Percentiles rank a stretch among this genome's conserved stretches.
Evolutionary conservation across 73 alveolate species (phyloP).

Genomic region (Paramecium bursaria): DNA sequence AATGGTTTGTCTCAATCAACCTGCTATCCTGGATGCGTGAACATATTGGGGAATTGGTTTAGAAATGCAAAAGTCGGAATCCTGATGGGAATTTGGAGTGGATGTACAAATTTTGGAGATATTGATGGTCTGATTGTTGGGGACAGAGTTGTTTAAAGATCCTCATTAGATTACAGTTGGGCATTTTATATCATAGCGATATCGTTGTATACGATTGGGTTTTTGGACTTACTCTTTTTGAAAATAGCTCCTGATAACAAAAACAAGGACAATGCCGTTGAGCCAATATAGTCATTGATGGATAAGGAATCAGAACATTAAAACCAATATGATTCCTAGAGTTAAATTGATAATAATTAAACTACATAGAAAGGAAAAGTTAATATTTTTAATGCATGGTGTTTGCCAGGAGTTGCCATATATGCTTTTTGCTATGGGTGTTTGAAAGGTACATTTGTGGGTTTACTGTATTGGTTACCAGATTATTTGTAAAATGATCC

Average conservation of each 20-base stretch:
- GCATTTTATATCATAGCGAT: conserved; percentile 1
- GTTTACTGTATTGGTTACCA: conserved; percentile 63
- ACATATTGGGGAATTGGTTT: conserved; percentile 68
- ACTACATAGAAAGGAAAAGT: neutral
- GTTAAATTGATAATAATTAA: neutral
- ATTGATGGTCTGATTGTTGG: conserved; percentile 55
- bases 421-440: conserved; percentile 64
- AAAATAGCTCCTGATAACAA: neutral
- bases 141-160: conserved; percentile 20
- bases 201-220: neutral
- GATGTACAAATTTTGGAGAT: conserved; percentile 63
- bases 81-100: conserved; percentile 68
- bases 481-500: conserved; percentile 38
- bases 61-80: conserved; percentile 50
- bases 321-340: no score
- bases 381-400: conserved; percentile 62
- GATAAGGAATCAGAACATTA: no score
- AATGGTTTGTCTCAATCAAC: conserved; percentile 55
- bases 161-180: neutral
- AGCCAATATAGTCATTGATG: neutral
- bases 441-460: conserved; percentile 57
- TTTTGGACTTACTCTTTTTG: neutral
- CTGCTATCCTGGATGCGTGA: conserved; percentile 61
- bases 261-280: neutral
- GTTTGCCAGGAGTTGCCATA: conserved; percentile 63